Evolutionary conservation across 2,329 filamentous ascomycete species (phyloP).

Genomic region (Cephalotrichum gorgonifer): DNA sequence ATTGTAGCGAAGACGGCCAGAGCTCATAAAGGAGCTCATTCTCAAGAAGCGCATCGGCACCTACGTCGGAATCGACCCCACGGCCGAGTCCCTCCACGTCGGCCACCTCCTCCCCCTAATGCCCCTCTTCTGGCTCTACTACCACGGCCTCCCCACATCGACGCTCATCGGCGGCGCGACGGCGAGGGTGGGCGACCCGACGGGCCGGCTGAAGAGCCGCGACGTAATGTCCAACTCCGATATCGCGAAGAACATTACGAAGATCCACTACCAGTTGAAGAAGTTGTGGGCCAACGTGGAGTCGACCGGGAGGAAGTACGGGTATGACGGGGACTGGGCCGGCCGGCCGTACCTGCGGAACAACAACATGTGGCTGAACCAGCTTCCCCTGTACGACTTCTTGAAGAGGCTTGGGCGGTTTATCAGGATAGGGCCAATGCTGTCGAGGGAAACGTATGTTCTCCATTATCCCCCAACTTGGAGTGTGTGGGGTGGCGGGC

Average conservation of each 20-base stretch:
- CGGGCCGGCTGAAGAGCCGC: slow-evolving; percentile 54
- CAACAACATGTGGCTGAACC: slow-evolving; percentile 77
- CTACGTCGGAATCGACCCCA: slow-evolving; percentile 78
- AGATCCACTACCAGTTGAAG: slow-evolving; percentile 60
- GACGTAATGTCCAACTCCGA: slow-evolving; percentile 38
- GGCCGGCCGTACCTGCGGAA: slow-evolving; percentile 63
- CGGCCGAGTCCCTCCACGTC: slow-evolving; percentile 67
- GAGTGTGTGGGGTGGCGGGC: background rate
- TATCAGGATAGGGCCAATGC: slow-evolving; percentile 74
- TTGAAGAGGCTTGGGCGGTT: slow-evolving; percentile 62
- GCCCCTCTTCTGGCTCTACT: slow-evolving; percentile 76
- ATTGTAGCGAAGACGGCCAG: slow-evolving; percentile 26
- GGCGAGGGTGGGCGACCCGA: slow-evolving; percentile 69
- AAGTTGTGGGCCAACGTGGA: slow-evolving; percentile 69
- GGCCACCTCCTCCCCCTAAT: slow-evolving; percentile 75
- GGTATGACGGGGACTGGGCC: slow-evolving; percentile 50
- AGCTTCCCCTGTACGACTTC: slow-evolving; percentile 62
- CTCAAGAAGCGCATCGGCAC: slow-evolving; percentile 55
- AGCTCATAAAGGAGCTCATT: slow-evolving; percentile 53
- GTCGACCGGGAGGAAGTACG: slow-evolving; percentile 51
- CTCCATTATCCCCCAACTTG: background rate
- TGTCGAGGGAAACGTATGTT: slow-evolving; percentile 76
- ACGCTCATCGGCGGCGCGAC: slow-evolving; percentile 66
- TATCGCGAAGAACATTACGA: slow-evolving; percentile 53
- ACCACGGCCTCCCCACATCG: slow-evolving; percentile 60